Conservation (phyloP, 1,139 yeast genomes). For the Candida tunisiensis region DNA sequence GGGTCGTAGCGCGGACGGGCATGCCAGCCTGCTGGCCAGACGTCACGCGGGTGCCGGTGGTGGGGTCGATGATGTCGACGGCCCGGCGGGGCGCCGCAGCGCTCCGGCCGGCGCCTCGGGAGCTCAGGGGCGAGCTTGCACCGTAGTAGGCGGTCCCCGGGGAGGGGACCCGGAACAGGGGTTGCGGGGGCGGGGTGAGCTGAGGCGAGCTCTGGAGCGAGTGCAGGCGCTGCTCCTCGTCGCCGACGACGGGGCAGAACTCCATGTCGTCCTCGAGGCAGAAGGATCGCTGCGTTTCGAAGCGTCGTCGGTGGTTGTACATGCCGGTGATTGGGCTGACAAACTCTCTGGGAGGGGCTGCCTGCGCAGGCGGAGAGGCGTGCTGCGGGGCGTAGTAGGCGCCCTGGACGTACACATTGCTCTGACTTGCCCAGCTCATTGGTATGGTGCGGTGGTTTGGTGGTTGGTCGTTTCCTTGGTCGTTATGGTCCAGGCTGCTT, state of each 20-base stretch:
- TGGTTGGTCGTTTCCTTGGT: too few relatives aligned
- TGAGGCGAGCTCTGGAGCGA: background rate
- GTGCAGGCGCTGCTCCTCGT: background rate
- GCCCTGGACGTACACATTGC: too few relatives aligned
- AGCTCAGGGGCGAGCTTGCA: background rate
- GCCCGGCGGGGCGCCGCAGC: background rate
- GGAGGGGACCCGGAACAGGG: background rate
- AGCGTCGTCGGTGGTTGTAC: too few relatives aligned
- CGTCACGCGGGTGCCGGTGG: background rate
- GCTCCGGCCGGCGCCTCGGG: background rate
- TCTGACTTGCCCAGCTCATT: too few relatives aligned
- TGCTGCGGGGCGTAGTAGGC: too few relatives aligned
- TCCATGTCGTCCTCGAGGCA: slow-evolving; percentile 1
- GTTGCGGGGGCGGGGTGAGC: background rate
- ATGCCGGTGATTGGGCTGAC: too few relatives aligned
- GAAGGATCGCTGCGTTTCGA: background rate
- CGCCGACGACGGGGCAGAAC: slow-evolving; percentile 1
- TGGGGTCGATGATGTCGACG: background rate
- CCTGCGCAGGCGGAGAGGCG: too few relatives aligned
- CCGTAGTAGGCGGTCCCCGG: background rate
- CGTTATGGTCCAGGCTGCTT: too few relatives aligned
- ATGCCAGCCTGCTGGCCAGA: background rate
- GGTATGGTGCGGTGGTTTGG: too few relatives aligned
- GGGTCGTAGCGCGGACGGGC: background rate
- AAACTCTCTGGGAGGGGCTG: too few relatives aligned